A percentile compares a stretch with the other conserved stretches of the same genome.
Conservation (phyloP, 345 rosid species). For the Noccaea caerulescens region DNA sequence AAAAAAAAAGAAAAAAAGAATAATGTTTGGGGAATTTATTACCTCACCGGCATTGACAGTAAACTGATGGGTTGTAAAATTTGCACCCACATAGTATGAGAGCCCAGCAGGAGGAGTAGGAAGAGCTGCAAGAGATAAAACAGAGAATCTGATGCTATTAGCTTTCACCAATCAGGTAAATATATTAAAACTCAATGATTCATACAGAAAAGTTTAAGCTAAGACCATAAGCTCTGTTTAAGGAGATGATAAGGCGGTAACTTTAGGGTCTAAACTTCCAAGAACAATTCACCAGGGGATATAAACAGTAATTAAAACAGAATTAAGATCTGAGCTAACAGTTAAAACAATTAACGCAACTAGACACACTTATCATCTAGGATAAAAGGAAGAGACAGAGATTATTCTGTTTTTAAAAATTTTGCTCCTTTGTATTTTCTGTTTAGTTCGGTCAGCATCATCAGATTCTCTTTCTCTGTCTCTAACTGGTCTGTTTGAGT, state of each 20-base stretch:
- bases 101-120: slow-evolving; percentile 42
- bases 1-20: neutral
- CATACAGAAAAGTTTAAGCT: neutral
- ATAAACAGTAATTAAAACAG: slow-evolving; percentile 28
- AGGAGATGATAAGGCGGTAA: neutral
- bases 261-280: neutral
- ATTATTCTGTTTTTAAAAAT: neutral
- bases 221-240: slow-evolving; percentile 3
- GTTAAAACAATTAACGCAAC: slow-evolving; percentile 7
- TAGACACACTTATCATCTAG: slow-evolving; percentile 16
- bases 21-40: slow-evolving; percentile 32
- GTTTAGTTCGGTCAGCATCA: slow-evolving; percentile 45
- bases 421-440: slow-evolving; percentile 15
- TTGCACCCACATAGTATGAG: slow-evolving; percentile 73
- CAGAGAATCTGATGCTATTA: slow-evolving; percentile 14
- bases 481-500: slow-evolving; percentile 35
- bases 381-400: slow-evolving; percentile 24
- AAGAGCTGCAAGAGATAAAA: slow-evolving; percentile 31
- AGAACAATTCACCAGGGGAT: slow-evolving; percentile 3
- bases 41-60: slow-evolving; percentile 96
- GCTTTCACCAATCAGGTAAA: slow-evolving; percentile 9
- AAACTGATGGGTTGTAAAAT: slow-evolving; percentile 88
- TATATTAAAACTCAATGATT: slow-evolving; percentile 8
- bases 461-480: slow-evolving; percentile 44
- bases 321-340: slow-evolving; percentile 19